Evolutionary conservation across 2,329 filamentous ascomycete species (phyloP), one percentile per base, ranked within the genome.

Genomic region (Clarireedia paspali): DNA sequence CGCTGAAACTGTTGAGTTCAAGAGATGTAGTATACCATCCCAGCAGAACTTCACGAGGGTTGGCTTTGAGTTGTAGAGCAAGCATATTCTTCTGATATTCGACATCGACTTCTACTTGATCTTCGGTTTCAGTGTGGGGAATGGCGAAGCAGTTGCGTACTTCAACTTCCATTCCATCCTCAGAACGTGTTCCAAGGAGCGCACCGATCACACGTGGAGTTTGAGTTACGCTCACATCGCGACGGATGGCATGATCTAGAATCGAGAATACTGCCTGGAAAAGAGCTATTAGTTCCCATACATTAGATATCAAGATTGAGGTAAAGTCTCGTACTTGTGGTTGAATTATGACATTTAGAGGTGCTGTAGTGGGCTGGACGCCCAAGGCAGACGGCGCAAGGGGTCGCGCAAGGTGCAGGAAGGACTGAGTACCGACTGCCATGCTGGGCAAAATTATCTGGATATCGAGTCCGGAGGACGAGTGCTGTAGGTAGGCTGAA

Each of bases 51-150:
- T 99, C 94, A 74, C 91, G 89, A 50, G 94, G 94, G 73, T 91
- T 88, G 57, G 91, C 92, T 76, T 92, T 92, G 65, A 97, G 84
- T 72, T 96, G 92, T 66, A 99, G 79, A 58, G 89, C 87, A 57
- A 97, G 85, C 94, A 99, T 99, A 74, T 92, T 91, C 83, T 97
- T 97, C 77, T 99, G 94, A 76, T 97, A 99, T 75, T 99, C 94
- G 81, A 99, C 95, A 72, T 99, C 94, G 62, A 99, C 94, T 75
- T 99, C 94, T 68, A 99, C 94, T 75, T 99, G 94, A 75, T 99
- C 94, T 72, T 91, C 88, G 66, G 92, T 96, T 77, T 99, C 94
- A 65, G 92, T 97, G 78, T 99, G 94, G 64, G 92, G 91, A 70
- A 99, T 95, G 65, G 94, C 94, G 73, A 99, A 99, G 77, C 90